phyloP scores from a whole-genome alignment of 2,329 filamentous ascomycete species.

The Xylariaceae sp. region DNA sequence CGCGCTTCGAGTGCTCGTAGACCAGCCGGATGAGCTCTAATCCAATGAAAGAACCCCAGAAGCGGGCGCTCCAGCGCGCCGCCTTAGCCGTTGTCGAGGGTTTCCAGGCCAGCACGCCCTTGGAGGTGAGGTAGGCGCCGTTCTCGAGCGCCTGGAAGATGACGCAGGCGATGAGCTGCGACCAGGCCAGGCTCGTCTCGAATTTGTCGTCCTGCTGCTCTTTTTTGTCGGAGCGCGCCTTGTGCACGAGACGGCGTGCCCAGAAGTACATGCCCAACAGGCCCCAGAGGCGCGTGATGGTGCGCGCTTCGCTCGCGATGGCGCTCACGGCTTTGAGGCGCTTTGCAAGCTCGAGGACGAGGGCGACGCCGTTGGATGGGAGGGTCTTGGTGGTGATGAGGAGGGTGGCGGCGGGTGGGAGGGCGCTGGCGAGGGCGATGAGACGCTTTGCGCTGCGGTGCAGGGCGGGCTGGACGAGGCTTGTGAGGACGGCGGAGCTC shows the following conservation, averaged over 20 bases:
- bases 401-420: slow-evolving; percentile 47
- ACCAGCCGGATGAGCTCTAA: slow-evolving; percentile 67
- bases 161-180: slow-evolving; percentile 63
- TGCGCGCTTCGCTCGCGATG: slow-evolving; percentile 65
- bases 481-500: slow-evolving; percentile 45
- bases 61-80: slow-evolving; percentile 68
- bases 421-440: slow-evolving; percentile 46
- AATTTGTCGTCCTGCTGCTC: slow-evolving; percentile 36
- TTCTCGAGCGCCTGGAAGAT: slow-evolving; percentile 80
- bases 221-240: slow-evolving; percentile 31
- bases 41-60: slow-evolving; percentile 74
- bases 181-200: slow-evolving; percentile 52
- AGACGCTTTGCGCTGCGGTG: slow-evolving; percentile 47
- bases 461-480: slow-evolving; percentile 53
- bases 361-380: slow-evolving; percentile 36
- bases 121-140: slow-evolving; percentile 66
- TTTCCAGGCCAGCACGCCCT: slow-evolving; percentile 60
- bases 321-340: slow-evolving; percentile 57
- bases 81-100: slow-evolving; percentile 54
- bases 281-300: slow-evolving; percentile 71
- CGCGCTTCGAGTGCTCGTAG: slow-evolving; percentile 40
- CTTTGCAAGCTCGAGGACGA: slow-evolving; percentile 45
- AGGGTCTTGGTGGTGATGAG: slow-evolving; percentile 36
- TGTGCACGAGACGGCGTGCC: slow-evolving; percentile 47
- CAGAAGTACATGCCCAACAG: slow-evolving; percentile 68